These are phyloP conservation scores for Suillus paluster DNA, from an alignment of 768 basidiomycete species.

Conservation along the genomic window DNA sequence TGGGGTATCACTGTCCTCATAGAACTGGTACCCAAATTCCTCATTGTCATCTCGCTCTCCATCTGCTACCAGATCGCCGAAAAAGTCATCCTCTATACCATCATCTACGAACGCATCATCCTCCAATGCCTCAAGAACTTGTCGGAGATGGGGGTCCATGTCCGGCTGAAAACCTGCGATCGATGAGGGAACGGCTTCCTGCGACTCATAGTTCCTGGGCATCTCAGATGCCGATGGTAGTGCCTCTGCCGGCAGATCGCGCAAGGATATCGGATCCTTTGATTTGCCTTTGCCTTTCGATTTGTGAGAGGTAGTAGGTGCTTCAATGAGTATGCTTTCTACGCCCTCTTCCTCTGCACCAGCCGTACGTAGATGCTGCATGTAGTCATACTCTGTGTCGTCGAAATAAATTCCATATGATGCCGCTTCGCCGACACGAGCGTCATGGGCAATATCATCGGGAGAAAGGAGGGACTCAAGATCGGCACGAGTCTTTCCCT, in stretches of 20 bases:
- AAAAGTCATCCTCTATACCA: constrained; percentile 74
- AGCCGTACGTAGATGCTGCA: constrained; percentile 89
- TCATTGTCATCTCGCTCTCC: constrained; percentile 72
- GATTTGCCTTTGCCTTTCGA: constrained; percentile 43
- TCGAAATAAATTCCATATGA: constrained; percentile 93
- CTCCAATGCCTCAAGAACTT: constrained; percentile 91
- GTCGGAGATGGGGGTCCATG: constrained; percentile 94
- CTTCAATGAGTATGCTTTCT: constrained; percentile 81
- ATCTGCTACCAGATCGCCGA: constrained; percentile 67
- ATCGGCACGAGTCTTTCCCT: constrained; percentile 85
- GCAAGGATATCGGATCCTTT: constrained; percentile 44
- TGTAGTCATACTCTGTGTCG: constrained; percentile 97
- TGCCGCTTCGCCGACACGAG: constrained; percentile 84
- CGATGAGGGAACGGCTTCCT: constrained; percentile 79
- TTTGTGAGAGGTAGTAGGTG: constrained; percentile 50
- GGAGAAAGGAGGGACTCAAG: constrained; percentile 63
- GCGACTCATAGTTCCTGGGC: constrained; percentile 73
- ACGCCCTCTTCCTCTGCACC: constrained; percentile 80
- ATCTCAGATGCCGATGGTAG: constrained; percentile 77
- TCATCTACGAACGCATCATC: constrained; percentile 94
- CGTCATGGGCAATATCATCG: constrained; percentile 52
- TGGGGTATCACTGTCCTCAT: constrained; percentile 45
- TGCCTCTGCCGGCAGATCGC: constrained; percentile 68
- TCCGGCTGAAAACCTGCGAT: constrained; percentile 92
- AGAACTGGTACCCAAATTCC: constrained; percentile 67